Conservation (phyloP, 257 asterid genomes). For the Nicotiana sylvestris region DNA sequence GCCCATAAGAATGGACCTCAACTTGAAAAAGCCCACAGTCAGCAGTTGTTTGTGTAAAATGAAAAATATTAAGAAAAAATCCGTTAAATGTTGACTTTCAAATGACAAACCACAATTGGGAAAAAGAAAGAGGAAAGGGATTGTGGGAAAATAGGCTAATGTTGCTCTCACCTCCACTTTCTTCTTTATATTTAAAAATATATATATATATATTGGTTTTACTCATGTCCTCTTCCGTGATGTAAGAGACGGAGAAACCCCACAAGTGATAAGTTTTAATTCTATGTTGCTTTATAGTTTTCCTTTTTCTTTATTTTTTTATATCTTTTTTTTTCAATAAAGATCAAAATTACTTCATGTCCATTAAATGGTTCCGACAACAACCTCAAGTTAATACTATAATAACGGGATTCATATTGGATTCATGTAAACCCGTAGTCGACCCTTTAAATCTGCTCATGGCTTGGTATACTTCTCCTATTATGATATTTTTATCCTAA, state of each 20-base stretch:
- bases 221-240: slow-evolving; percentile 24
- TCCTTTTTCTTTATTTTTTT: neutral
- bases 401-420: too few relatives aligned
- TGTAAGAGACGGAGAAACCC: slow-evolving; percentile 15
- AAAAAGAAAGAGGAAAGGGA: slow-evolving; percentile 9
- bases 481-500: too few relatives aligned
- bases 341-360: neutral
- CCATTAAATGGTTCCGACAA: neutral
- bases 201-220: neutral
- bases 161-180: slow-evolving; percentile 14
- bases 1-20: slow-evolving; percentile 16
- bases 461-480: too few relatives aligned
- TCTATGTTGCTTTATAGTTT: neutral
- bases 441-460: too few relatives aligned
- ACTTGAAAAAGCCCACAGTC: slow-evolving; percentile 10
- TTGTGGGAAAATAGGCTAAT: slow-evolving; percentile 11
- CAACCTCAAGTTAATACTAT: too few relatives aligned
- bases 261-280: slow-evolving; percentile 22
- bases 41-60: slow-evolving; percentile 3
- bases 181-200: neutral
- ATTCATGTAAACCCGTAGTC: too few relatives aligned
- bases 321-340: neutral
- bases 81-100: slow-evolving; percentile 6
- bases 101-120: slow-evolving; percentile 10
- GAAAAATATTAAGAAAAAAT: neutral